Percentiles rank a stretch among this genome's conserved stretches.
Conservation (phyloP, 441 rosid species). For the Euphorbia celastroides region DNA sequence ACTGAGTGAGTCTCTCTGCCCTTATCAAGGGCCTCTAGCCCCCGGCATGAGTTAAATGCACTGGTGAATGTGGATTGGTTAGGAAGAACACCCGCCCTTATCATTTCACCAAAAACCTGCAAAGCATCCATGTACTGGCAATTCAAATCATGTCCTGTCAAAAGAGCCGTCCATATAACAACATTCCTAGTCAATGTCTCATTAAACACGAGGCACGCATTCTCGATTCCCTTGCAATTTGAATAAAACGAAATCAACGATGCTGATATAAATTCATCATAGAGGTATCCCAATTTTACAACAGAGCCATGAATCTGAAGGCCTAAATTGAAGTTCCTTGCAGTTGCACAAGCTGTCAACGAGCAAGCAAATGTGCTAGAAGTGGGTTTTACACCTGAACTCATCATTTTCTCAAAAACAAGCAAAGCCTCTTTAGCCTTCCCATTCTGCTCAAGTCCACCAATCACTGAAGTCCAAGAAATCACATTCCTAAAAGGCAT, state of each 20-base stretch:
- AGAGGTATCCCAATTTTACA: conserved; percentile 34
- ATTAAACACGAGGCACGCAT: conserved; percentile 40
- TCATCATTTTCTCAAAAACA: conserved; percentile 43
- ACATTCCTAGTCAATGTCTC: conserved; percentile 38
- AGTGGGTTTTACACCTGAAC: conserved; percentile 41
- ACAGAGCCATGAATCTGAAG: conserved; percentile 44
- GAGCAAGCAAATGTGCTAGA: conserved; percentile 50
- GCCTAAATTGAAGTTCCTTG: conserved; percentile 42
- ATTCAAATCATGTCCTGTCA: conserved; percentile 58
- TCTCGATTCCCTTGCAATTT: conserved; percentile 46
- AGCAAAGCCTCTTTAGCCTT: conserved; percentile 48
- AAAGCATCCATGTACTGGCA: conserved; percentile 39
- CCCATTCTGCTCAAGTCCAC: conserved; percentile 60
- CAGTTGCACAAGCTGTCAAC: conserved; percentile 49
- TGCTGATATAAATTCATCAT: conserved; percentile 39
- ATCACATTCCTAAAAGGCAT: conserved; percentile 49
- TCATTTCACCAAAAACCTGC: conserved; percentile 47
- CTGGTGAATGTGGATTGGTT: conserved; percentile 67
- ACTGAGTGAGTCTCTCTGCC: conserved; percentile 61
- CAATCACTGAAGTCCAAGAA: conserved; percentile 80
- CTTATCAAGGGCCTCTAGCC: conserved; percentile 49
- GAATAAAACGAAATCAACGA: conserved; percentile 65
- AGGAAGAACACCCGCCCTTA: conserved; percentile 36
- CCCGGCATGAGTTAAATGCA: conserved; percentile 62
- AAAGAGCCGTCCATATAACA: conserved; percentile 69